Percentiles rank a stretch among this genome's conserved stretches.
These are phyloP conservation scores for Talaromyces marneffei DNA, from an alignment of 2,329 filamentous ascomycete genomes.

Conservation along the genomic window DNA sequence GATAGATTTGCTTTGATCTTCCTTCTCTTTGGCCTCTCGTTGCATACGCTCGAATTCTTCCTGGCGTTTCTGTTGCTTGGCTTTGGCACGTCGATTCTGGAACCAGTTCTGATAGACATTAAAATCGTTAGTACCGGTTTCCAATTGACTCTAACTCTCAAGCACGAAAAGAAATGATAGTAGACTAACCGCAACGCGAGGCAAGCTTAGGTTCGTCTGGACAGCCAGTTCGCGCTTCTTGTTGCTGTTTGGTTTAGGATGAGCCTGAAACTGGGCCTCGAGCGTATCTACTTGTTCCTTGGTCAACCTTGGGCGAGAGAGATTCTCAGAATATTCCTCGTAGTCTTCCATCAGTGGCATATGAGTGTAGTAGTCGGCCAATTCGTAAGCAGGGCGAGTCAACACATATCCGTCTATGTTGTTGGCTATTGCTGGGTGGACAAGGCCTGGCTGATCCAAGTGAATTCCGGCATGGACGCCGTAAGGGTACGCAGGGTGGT, in stretches of 20 bases:
- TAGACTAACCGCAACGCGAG: constrained; percentile 44
- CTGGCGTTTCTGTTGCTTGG: constrained; percentile 47
- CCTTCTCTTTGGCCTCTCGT: constrained; percentile 21
- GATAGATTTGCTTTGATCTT: constrained; percentile 25
- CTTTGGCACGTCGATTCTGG: constrained; percentile 48
- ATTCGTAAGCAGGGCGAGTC: constrained; percentile 36
- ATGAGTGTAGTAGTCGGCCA: constrained; percentile 39
- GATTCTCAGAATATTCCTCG: constrained; percentile 44
- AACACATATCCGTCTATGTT: constrained; percentile 36
- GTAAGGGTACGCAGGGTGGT: constrained; percentile 34
- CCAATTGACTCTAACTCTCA: neutral
- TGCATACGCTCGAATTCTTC: constrained; percentile 46
- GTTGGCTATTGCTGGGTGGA: constrained; percentile 34
- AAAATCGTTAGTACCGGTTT: constrained; percentile 4
- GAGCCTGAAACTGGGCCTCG: constrained; percentile 45
- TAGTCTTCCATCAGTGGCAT: constrained; percentile 36
- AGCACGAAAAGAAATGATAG: neutral
- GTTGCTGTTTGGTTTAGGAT: constrained; percentile 47
- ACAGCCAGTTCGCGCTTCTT: constrained; percentile 46
- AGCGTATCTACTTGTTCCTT: constrained; percentile 48
- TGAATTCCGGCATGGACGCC: constrained; percentile 30
- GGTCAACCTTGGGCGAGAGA: constrained; percentile 45
- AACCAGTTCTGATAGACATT: constrained; percentile 45
- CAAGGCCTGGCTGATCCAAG: constrained; percentile 36
- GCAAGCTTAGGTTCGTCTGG: constrained; percentile 45